Evolutionary conservation across 345 rosid genomes (phyloP), one percentile per base, ranked within the genome.

Genomic region (Arabidopsis suecica): DNA sequence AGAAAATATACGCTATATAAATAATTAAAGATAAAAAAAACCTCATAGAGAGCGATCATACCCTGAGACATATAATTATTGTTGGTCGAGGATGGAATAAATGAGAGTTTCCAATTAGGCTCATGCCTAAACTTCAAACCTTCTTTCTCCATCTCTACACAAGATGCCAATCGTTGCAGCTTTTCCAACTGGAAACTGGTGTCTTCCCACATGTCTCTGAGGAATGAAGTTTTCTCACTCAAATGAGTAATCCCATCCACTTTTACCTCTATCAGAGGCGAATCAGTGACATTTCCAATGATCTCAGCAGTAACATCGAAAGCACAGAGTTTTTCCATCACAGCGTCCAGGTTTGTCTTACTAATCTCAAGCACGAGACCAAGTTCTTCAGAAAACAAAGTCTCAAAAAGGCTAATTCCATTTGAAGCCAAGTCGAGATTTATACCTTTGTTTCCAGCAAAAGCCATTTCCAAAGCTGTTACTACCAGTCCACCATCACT

Each of bases 181-280:
- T 87, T 90, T 36, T 91, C 97, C 25, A 93, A 81, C 65, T 85
- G 87, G 74, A 94, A 94, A 77, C 98, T 90, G 64, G 96, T 91
- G 55, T 90, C 97, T 78, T 94, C 97, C 97, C 97, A 91, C 87
- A 87, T 79, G 81, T 90, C 97, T 76, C 97, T 81, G 32, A 94
- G 89, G 41, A 83, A 51, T 40, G 91, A 68, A 48, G 93, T 91
- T 64, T 81, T 76, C 82, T 86, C 91, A 44, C 81, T 82, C 81
- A 94, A 61, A 40, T 81, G 84, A 59, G 86, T 78, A 16, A 78
- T 65, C 28, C 85, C 88, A 57, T 94, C 93, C 42, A 88, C 88
- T 71, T 83, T 86, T 23, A 94, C 58, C 57, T 87, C 87, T 54
- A 90, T 73, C 55, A 71, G 9, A 5, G 89, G 94, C 0, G 78